Conservation (phyloP, 2,329 filamentous ascomycete species). For the Fusarium transvaalense region DNA sequence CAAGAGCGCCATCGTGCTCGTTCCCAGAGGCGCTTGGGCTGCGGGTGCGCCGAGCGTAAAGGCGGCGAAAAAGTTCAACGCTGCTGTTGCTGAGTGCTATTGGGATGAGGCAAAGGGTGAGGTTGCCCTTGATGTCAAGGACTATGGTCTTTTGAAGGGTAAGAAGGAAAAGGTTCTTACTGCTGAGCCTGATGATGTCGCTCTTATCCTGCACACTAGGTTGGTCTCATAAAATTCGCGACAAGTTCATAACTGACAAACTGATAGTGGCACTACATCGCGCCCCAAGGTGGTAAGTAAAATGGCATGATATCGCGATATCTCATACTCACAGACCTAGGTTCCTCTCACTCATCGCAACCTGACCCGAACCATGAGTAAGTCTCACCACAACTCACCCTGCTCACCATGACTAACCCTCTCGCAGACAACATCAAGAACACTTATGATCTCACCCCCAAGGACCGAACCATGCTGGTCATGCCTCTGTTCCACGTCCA, state of each 20-base stretch:
- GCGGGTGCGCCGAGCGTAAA: constrained; percentile 78
- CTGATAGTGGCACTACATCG: constrained; percentile 78
- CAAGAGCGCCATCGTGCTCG: constrained; percentile 81
- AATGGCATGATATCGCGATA: not conserved
- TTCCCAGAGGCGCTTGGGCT: constrained; percentile 77
- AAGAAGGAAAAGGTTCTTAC: constrained; percentile 57
- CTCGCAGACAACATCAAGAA: constrained; percentile 76
- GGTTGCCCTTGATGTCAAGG: constrained; percentile 83
- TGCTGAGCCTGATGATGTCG: constrained; percentile 80
- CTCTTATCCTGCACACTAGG: constrained; percentile 84
- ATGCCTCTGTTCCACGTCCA: constrained; percentile 95
- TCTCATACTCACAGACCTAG: constrained; percentile 51
- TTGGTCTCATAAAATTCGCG: constrained; percentile 38
- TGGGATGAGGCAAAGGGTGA: constrained; percentile 75
- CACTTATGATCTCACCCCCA: constrained; percentile 78
- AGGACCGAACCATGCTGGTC: constrained; percentile 85
- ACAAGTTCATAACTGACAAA: constrained; percentile 41
- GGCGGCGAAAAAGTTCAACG: constrained; percentile 82
- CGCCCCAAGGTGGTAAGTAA: constrained; percentile 80
- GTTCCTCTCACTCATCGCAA: constrained; percentile 85
- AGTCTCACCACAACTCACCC: constrained; percentile 13
- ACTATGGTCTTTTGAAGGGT: constrained; percentile 73
- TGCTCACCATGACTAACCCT: constrained; percentile 42
- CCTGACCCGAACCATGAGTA: constrained; percentile 82
- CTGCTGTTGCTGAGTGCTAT: constrained; percentile 89